A percentile compares a stretch with the other conserved stretches of the same genome.
phyloP scores from a whole-genome alignment of 495 filamentous ascomycete species.

The Glarea lozoyensis region DNA sequence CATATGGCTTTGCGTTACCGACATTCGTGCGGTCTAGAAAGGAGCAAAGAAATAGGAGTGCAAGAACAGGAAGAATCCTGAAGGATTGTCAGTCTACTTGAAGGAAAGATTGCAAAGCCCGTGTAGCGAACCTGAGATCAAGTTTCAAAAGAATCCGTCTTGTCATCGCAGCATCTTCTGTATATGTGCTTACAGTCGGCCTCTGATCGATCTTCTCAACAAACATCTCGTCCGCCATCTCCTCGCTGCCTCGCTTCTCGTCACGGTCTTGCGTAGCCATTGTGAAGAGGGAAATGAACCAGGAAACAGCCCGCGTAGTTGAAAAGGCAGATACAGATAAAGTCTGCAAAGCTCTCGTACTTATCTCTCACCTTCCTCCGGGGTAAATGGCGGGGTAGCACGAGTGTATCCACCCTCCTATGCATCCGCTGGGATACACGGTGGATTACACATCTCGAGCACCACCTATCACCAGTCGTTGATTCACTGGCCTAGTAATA shows the following conservation, averaged over 20 bases:
- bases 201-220: neutral
- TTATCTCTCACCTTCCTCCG: no score
- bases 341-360: no score
- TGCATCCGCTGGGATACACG: no score
- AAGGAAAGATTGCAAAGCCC: neutral
- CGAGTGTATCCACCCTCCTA: no score
- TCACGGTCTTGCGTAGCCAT: neutral
- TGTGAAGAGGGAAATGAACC: slow-evolving; percentile 3
- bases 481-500: no score
- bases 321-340: no score
- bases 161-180: slow-evolving; percentile 20
- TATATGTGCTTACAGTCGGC: slow-evolving; percentile 15
- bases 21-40: slow-evolving; percentile 82
- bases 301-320: no score
- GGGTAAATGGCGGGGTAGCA: no score
- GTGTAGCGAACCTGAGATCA: slow-evolving; percentile 38
- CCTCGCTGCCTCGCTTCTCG: slow-evolving; percentile 5
- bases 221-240: slow-evolving; percentile 2
- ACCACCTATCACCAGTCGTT: no score
- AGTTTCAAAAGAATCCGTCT: slow-evolving; percentile 42
- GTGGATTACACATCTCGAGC: no score
- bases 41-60: slow-evolving; percentile 70
- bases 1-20: slow-evolving; percentile 81
- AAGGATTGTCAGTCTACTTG: slow-evolving; percentile 1
- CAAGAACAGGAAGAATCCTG: slow-evolving; percentile 40